A percentile compares a stretch with the other conserved stretches of the same genome.
These are phyloP conservation scores for Pleurotus salmoneostramineus DNA, from an alignment of 768 basidiomycete species.

Conservation along the genomic window DNA sequence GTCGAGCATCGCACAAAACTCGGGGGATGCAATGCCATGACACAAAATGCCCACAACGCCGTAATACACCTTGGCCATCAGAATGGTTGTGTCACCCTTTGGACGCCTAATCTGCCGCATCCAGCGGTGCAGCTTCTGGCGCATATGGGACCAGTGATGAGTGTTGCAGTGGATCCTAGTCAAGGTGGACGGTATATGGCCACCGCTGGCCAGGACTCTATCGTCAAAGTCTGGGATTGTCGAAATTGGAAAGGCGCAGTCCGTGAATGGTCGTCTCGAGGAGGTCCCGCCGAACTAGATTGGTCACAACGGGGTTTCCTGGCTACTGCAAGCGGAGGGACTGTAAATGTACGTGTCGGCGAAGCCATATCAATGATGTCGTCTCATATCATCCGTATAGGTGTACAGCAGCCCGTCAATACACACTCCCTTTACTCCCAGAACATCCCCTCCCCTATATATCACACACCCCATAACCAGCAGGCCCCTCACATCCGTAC, in stretches of 20 bases:
- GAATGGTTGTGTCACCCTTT: constrained; percentile 93
- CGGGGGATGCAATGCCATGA: constrained; percentile 79
- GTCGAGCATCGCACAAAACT: constrained; percentile 88
- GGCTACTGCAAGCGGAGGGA: constrained; percentile 78
- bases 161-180: constrained; percentile 81
- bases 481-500: constrained; percentile 67
- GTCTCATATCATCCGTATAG: constrained; percentile 29
- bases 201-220: constrained; percentile 83
- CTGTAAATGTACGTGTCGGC: constrained; percentile 64
- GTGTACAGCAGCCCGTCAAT: constrained; percentile 71
- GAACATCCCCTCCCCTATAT: constrained; percentile 73
- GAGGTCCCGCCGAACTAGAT: constrained; percentile 63
- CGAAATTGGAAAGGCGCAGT: constrained; percentile 92
- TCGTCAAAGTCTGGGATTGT: constrained; percentile 95
- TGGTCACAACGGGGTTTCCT: constrained; percentile 88
- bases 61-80: constrained; percentile 94
- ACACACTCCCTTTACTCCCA: constrained; percentile 46
- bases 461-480: constrained; percentile 83
- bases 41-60: constrained; percentile 90
- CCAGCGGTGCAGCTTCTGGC: constrained; percentile 91
- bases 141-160: constrained; percentile 82
- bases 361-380: background rate
- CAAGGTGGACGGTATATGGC: constrained; percentile 88
- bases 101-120: constrained; percentile 93
- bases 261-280: constrained; percentile 69